Percentiles rank a stretch among this genome's conserved stretches.
These are phyloP conservation scores for Suillus discolor DNA, from an alignment of 768 basidiomycete species.

Conservation along the genomic window DNA sequence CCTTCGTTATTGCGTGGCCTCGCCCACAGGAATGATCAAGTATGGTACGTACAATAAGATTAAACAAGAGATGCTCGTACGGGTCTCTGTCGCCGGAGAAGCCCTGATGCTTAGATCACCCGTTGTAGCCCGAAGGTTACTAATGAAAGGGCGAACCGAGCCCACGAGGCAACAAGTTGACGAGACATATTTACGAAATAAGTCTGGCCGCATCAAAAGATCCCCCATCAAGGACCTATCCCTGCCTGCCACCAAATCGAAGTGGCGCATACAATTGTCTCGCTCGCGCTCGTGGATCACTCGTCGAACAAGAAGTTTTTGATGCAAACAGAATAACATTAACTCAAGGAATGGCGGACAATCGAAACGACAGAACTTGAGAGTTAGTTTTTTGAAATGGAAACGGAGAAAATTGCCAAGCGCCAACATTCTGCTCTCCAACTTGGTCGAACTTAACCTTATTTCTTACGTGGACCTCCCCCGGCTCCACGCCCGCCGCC, in stretches of 20 bases:
- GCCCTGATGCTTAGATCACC: no score
- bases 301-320: not conserved
- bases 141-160: not conserved
- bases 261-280: not conserved
- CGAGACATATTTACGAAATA: no score
- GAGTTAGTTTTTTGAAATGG: not conserved
- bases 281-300: not conserved
- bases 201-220: not conserved
- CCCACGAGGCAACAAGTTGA: not conserved
- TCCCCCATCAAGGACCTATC: not conserved
- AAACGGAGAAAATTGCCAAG: not conserved
- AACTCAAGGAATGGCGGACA: not conserved
- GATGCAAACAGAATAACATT: not conserved
- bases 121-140: no score
- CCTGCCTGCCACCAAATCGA: no score
- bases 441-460: not conserved
- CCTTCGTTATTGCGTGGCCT: not conserved
- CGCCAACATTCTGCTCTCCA: not conserved
- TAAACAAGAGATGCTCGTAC: not conserved
- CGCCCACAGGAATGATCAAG: not conserved
- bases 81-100: not conserved
- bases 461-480: not conserved
- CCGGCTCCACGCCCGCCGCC: not conserved
- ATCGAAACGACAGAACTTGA: not conserved
- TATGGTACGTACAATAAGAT: not conserved